phyloP scores from a whole-genome alignment of 805 yeast genomes.

The Ogataea pini region DNA sequence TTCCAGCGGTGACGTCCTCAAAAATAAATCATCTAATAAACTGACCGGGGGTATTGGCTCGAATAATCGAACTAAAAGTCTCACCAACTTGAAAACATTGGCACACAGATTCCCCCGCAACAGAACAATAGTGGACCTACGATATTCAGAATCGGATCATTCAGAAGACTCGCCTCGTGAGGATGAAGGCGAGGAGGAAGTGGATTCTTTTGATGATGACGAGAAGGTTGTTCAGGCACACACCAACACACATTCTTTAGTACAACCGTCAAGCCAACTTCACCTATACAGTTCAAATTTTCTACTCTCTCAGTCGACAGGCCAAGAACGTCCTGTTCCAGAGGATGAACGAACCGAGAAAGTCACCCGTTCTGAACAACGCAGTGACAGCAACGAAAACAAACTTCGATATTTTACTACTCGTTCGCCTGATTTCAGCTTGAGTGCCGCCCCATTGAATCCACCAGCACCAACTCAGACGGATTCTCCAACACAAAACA shows the following conservation, averaged over 20 bases:
- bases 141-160: slow-evolving; percentile 28
- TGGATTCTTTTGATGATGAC: slow-evolving; percentile 42
- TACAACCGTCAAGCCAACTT: slow-evolving; percentile 1
- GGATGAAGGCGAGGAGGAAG: slow-evolving; percentile 37
- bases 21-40: slow-evolving; percentile 22
- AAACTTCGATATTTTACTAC: slow-evolving; percentile 2
- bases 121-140: slow-evolving; percentile 28
- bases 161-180: slow-evolving; percentile 21
- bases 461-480: not conserved
- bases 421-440: slow-evolving; percentile 4
- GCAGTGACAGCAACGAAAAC: not conserved
- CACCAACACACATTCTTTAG: slow-evolving; percentile 6
- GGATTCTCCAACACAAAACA: not conserved
- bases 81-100: slow-evolving; percentile 29
- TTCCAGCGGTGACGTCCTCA: slow-evolving; percentile 29
- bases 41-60: slow-evolving; percentile 10
- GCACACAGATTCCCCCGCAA: slow-evolving; percentile 21
- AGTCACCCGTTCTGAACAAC: not conserved
- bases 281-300: slow-evolving; percentile 21
- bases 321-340: slow-evolving; percentile 41
- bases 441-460: not conserved
- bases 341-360: not conserved
- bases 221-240: slow-evolving; percentile 28
- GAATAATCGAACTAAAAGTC: slow-evolving; percentile 25
- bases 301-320: slow-evolving; percentile 52